phyloP scores from a whole-genome alignment of 305 asterid genomes.

The Fraxinus floribunda region DNA sequence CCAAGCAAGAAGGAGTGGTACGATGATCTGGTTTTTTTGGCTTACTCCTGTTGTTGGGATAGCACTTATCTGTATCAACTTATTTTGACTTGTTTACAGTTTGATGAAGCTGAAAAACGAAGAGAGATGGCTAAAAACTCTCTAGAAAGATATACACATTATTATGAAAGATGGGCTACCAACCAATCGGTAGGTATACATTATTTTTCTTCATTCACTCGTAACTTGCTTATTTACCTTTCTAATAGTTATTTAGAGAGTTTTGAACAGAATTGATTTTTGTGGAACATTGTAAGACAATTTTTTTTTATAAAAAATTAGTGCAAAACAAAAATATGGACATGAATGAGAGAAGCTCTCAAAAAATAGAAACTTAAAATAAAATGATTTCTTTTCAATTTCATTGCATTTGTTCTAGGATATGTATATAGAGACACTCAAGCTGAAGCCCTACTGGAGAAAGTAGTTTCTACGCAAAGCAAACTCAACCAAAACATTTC shows the following conservation, averaged over 20 bases:
- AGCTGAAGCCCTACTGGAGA: slow-evolving; percentile 17
- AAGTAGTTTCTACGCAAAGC: neutral
- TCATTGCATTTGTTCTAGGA: slow-evolving; percentile 13
- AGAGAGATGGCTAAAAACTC: slow-evolving; percentile 99
- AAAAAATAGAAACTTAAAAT: neutral
- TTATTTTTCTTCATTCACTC: slow-evolving; percentile 7
- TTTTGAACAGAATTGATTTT: slow-evolving; percentile 8
- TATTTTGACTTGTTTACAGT: slow-evolving; percentile 45
- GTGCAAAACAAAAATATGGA: neutral
- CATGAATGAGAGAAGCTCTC: neutral
- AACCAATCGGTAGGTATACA: slow-evolving; percentile 76
- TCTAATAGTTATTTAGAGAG: slow-evolving; percentile 16
- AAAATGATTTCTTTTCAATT: neutral
- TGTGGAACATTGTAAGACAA: slow-evolving; percentile 3
- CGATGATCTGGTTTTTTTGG: slow-evolving; percentile 29
- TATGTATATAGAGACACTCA: slow-evolving; percentile 11
- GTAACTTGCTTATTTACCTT: slow-evolving; percentile 3
- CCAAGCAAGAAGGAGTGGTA: slow-evolving; percentile 88
- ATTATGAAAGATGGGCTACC: slow-evolving; percentile 98
- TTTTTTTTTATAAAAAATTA: neutral
- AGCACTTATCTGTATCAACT: slow-evolving; percentile 17
- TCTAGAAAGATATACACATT: slow-evolving; percentile 89
- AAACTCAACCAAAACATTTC: neutral
- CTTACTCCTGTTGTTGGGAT: slow-evolving; percentile 22
- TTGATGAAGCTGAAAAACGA: slow-evolving; percentile 85